phyloP scores from a whole-genome alignment of 352 stramenopile species.

The Pythium aquatile region DNA sequence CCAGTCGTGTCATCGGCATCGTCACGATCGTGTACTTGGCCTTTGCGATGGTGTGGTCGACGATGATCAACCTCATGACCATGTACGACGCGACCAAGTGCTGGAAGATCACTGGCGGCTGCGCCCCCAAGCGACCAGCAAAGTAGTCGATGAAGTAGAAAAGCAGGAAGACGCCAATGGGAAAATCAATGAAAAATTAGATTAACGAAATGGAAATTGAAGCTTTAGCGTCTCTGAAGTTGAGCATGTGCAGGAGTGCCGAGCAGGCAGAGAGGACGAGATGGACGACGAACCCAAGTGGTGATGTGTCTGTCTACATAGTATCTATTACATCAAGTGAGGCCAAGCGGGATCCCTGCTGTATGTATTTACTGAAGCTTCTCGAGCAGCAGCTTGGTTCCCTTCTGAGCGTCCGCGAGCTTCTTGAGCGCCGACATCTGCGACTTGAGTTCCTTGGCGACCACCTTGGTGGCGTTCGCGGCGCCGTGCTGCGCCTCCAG shows the following conservation, averaged over 20 bases:
- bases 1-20: slow-evolving; percentile 6
- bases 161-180: not conserved
- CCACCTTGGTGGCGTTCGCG: slow-evolving; percentile 42
- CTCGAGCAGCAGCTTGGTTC: slow-evolving; percentile 82
- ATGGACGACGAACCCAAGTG: not conserved
- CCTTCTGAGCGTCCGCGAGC: slow-evolving; percentile 55
- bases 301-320: not conserved
- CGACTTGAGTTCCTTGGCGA: slow-evolving; percentile 65
- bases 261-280: too few species aligned
- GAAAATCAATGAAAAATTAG: not conserved
- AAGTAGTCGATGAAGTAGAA: not conserved
- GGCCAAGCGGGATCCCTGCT: slow-evolving; percentile 2
- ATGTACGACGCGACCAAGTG: slow-evolving; percentile 59
- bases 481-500: slow-evolving; percentile 62
- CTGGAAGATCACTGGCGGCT: slow-evolving; percentile 60
- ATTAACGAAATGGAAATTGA: not conserved
- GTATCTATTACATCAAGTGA: slow-evolving; percentile 8
- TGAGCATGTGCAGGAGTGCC: too few species aligned
- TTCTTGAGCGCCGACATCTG: slow-evolving; percentile 58
- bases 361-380: slow-evolving; percentile 66
- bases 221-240: not conserved
- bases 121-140: slow-evolving; percentile 7
- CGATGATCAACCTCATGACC: slow-evolving; percentile 29
- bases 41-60: slow-evolving; percentile 18
- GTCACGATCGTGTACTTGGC: slow-evolving; percentile 19